Evolutionary conservation across 208 protist species (phyloP).

Genomic region (Wallacemonas sp.): DNA sequence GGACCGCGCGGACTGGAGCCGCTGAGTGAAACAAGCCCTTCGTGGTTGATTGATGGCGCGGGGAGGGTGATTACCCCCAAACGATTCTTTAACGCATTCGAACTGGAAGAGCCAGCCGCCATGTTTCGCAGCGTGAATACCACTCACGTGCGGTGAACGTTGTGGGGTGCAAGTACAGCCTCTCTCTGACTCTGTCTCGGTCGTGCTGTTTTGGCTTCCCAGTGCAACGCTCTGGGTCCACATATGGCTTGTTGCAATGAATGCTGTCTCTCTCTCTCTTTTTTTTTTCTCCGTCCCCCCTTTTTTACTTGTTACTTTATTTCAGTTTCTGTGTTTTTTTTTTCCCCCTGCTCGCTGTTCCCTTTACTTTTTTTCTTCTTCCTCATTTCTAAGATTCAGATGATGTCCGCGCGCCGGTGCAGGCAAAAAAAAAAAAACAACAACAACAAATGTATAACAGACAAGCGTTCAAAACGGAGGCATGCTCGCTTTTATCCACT

Average conservation of each 20-base stretch:
- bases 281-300: slow-evolving; percentile 4
- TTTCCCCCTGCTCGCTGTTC: background rate
- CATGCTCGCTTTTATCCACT: too few species aligned
- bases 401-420: too few species aligned
- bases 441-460: too few species aligned
- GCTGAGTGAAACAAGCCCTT: background rate
- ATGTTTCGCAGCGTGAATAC: slow-evolving; percentile 1
- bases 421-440: too few species aligned
- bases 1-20: background rate
- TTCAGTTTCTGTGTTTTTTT: background rate
- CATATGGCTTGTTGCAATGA: too few species aligned
- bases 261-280: background rate
- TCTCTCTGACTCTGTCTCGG: background rate
- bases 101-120: background rate
- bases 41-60: background rate
- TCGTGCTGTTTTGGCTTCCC: too few species aligned
- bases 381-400: too few species aligned
- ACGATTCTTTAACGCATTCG: background rate
- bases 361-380: too few species aligned
- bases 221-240: too few species aligned
- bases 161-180: background rate
- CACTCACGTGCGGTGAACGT: background rate
- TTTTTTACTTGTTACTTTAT: slow-evolving; percentile 5
- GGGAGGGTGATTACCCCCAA: background rate
- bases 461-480: too few species aligned